A percentile compares a stretch with the other conserved stretches of the same genome.
Evolutionary conservation across 352 stramenopile species (phyloP).

Genomic region (Globisporangium emineosum): DNA sequence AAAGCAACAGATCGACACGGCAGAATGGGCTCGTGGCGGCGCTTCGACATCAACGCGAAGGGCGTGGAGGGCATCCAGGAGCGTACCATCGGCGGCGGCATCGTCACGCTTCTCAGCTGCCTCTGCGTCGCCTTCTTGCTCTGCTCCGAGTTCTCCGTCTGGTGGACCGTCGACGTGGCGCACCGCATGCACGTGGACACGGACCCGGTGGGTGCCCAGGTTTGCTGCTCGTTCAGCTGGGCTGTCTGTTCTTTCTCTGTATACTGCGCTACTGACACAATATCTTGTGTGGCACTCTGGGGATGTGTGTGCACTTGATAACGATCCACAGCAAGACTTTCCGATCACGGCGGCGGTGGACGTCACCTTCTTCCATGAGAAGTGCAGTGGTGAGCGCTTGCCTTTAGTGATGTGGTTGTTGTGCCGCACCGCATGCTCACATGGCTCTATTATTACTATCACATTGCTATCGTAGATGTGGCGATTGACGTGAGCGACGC

Average conservation of each 20-base stretch:
- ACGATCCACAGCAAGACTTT: conserved; percentile 60
- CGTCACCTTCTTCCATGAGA: conserved; percentile 78
- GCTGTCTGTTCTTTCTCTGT: not conserved
- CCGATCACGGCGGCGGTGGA: conserved; percentile 80
- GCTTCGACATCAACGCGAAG: conserved; percentile 88
- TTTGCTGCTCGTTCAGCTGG: not conserved
- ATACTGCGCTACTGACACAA: not conserved
- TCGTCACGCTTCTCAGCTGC: conserved; percentile 83
- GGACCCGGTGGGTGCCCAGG: conserved; percentile 43
- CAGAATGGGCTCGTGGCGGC: conserved; percentile 62
- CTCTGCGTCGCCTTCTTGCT: conserved; percentile 69
- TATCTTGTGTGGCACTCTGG: not conserved
- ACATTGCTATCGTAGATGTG: conserved; percentile 47
- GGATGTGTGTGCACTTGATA: not conserved
- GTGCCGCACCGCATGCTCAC: not conserved
- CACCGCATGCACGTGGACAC: conserved; percentile 89
- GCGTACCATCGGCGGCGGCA: conserved; percentile 75
- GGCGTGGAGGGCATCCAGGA: conserved; percentile 89
- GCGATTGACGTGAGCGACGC: conserved; percentile 81
- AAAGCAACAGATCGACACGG: conserved; percentile 11
- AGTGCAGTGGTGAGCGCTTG: conserved; percentile 50
- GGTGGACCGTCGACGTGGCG: conserved; percentile 80
- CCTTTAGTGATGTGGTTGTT: not conserved
- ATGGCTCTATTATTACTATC: not conserved
- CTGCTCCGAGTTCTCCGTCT: conserved; percentile 82